phyloP scores from a whole-genome alignment of 2,329 filamentous ascomycete genomes.

The Colletotrichum lindemuthianum region DNA sequence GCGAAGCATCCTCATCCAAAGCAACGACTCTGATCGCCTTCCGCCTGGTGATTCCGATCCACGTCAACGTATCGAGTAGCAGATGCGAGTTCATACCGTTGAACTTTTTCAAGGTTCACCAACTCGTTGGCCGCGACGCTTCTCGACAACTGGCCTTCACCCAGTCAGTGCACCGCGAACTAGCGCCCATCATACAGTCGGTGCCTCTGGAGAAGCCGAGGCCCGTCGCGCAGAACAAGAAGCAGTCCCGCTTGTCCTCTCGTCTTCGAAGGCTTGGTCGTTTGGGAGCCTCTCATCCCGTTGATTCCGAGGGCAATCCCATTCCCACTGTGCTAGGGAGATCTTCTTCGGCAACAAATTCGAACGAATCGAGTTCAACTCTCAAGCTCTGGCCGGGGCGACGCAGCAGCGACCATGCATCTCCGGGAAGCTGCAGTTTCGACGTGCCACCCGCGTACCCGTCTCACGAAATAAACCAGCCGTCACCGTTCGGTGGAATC shows the following conservation, averaged over 20 bases:
- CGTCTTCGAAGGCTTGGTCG: slow-evolving; percentile 23
- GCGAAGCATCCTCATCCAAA: slow-evolving; percentile 32
- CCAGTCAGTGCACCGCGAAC: slow-evolving; percentile 68
- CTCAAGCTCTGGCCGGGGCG: slow-evolving; percentile 45
- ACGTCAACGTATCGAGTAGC: slow-evolving; percentile 60
- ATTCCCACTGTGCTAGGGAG: slow-evolving; percentile 41
- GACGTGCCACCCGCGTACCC: slow-evolving; percentile 34
- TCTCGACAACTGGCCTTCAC: slow-evolving; percentile 68
- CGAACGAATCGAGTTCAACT: slow-evolving; percentile 45
- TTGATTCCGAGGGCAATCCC: slow-evolving; percentile 44
- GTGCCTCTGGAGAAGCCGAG: slow-evolving; percentile 37
- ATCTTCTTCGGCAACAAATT: slow-evolving; percentile 40
- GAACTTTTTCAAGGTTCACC: slow-evolving; percentile 73
- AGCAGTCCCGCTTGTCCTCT: slow-evolving; percentile 16
- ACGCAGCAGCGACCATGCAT: slow-evolving; percentile 34
- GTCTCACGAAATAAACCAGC: slow-evolving; percentile 33
- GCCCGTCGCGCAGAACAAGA: slow-evolving; percentile 32
- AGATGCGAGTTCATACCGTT: slow-evolving; percentile 70
- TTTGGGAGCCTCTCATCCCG: slow-evolving; percentile 35
- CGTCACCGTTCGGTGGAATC: slow-evolving; percentile 61
- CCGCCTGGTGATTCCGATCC: slow-evolving; percentile 70
- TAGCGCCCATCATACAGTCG: slow-evolving; percentile 60
- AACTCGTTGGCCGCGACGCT: slow-evolving; percentile 67
- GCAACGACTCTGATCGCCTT: slow-evolving; percentile 62
- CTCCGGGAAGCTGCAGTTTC: slow-evolving; percentile 27